Conservation (phyloP, 2,329 filamentous ascomycete species). For the Fusarium lyarnte region DNA sequence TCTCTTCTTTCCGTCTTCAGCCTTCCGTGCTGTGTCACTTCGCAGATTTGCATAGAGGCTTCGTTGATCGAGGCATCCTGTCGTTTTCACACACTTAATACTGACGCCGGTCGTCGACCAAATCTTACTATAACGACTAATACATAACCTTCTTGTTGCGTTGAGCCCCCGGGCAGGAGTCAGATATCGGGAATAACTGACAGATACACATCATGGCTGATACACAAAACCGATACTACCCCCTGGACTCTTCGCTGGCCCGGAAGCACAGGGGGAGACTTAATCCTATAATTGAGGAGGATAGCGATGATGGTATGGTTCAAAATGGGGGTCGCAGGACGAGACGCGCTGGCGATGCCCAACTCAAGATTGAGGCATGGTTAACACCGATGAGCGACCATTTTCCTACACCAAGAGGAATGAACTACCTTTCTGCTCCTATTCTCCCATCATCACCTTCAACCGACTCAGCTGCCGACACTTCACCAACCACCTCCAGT, state of each 20-base stretch:
- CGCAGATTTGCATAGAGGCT: slow-evolving; percentile 46
- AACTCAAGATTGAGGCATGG: slow-evolving; percentile 66
- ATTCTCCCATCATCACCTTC: slow-evolving; percentile 70
- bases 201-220: slow-evolving; percentile 59
- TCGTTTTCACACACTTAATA: slow-evolving; percentile 47
- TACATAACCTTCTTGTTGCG: slow-evolving; percentile 29
- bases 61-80: slow-evolving; percentile 58
- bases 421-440: slow-evolving; percentile 71
- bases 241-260: slow-evolving; percentile 64
- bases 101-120: slow-evolving; percentile 51
- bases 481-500: slow-evolving; percentile 64
- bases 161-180: slow-evolving; percentile 24
- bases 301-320: slow-evolving; percentile 52
- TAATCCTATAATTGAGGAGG: slow-evolving; percentile 74
- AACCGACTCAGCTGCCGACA: slow-evolving; percentile 61
- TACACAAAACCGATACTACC: slow-evolving; percentile 51
- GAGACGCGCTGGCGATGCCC: slow-evolving; percentile 48
- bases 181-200: slow-evolving; percentile 48
- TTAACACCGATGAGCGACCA: slow-evolving; percentile 69
- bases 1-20: slow-evolving; percentile 48
- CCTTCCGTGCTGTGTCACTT: slow-evolving; percentile 42
- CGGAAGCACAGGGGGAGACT: slow-evolving; percentile 63
- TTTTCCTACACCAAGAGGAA: slow-evolving; percentile 77
- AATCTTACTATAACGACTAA: slow-evolving; percentile 38
- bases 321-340: slow-evolving; percentile 37